Conservation (phyloP, 169 alveolate species). For the Theileria orientalis region DNA sequence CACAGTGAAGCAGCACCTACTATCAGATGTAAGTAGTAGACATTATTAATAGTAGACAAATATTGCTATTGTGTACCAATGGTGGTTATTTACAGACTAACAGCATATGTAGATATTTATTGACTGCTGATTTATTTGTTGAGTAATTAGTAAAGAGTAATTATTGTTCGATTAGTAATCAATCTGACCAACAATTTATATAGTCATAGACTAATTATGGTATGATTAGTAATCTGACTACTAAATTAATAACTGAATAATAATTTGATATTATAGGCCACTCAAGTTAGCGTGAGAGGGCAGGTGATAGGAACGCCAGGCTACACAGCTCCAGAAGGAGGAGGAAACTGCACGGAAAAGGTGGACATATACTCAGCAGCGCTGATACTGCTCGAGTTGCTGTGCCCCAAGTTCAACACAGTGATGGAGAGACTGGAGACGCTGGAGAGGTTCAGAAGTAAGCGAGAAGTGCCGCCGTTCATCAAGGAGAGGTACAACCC, state of each 20-base stretch:
- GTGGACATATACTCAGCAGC: constrained; percentile 88
- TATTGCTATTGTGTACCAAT: neutral
- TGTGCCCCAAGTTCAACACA: constrained; percentile 85
- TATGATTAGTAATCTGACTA: neutral
- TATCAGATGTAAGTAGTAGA: neutral
- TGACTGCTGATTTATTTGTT: too few species aligned
- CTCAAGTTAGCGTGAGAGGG: constrained; percentile 78
- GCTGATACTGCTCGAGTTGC: constrained; percentile 80
- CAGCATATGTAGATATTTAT: too few species aligned
- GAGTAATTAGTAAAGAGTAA: too few species aligned
- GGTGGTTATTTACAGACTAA: too few species aligned
- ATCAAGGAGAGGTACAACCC: constrained; percentile 70
- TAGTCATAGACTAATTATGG: neutral
- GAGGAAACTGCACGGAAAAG: constrained; percentile 86
- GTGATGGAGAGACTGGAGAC: constrained; percentile 84
- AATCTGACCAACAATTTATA: too few species aligned
- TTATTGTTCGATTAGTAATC: too few species aligned
- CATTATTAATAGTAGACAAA: too few species aligned
- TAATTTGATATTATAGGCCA: constrained; percentile 13
- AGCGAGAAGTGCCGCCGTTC: constrained; percentile 79
- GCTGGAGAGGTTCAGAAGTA: constrained; percentile 78
- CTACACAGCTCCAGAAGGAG: constrained; percentile 90
- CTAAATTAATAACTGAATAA: neutral
- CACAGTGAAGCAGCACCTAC: neutral
- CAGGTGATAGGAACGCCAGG: constrained; percentile 90